These are phyloP conservation scores for Gillenia trifoliata DNA, from an alignment of 306 rosid species.

Conservation along the genomic window DNA sequence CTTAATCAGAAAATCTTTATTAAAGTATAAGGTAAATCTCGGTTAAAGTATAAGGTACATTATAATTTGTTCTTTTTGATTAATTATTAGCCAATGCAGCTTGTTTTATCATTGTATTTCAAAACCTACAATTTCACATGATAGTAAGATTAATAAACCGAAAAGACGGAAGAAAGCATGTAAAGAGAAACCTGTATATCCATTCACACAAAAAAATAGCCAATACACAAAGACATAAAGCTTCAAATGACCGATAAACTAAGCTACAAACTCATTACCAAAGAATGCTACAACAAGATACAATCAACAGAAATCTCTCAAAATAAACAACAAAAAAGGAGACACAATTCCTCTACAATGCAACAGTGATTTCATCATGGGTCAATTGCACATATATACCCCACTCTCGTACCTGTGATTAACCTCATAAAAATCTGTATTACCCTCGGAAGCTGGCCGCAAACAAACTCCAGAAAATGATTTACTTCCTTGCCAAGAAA, in stretches of 20 bases:
- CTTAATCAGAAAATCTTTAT: not conserved
- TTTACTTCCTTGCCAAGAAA: slow-evolving; percentile 55
- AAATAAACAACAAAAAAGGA: slow-evolving; percentile 20
- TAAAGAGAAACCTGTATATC: not conserved
- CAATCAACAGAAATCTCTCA: slow-evolving; percentile 31
- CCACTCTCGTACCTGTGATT: slow-evolving; percentile 77
- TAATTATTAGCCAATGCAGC: not conserved
- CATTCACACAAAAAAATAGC: slow-evolving; percentile 29
- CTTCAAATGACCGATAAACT: slow-evolving; percentile 28
- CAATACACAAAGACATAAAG: slow-evolving; percentile 22
- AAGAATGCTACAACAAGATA: slow-evolving; percentile 54
- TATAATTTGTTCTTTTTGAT: not conserved
- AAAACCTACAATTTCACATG: not conserved
- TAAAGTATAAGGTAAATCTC: not conserved
- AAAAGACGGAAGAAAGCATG: slow-evolving; percentile 2
- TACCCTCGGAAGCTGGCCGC: slow-evolving; percentile 80
- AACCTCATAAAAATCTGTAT: slow-evolving; percentile 83
- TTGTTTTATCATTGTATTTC: not conserved
- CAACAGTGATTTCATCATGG: slow-evolving; percentile 27
- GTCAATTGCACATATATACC: slow-evolving; percentile 72
- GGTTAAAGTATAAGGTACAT: not conserved
- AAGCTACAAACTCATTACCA: slow-evolving; percentile 45
- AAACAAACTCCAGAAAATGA: slow-evolving; percentile 74
- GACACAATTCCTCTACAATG: slow-evolving; percentile 21
- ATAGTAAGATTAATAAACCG: not conserved